phyloP scores from a whole-genome alignment of 129 eudicot genomes.

The Escallonia rubra region DNA sequence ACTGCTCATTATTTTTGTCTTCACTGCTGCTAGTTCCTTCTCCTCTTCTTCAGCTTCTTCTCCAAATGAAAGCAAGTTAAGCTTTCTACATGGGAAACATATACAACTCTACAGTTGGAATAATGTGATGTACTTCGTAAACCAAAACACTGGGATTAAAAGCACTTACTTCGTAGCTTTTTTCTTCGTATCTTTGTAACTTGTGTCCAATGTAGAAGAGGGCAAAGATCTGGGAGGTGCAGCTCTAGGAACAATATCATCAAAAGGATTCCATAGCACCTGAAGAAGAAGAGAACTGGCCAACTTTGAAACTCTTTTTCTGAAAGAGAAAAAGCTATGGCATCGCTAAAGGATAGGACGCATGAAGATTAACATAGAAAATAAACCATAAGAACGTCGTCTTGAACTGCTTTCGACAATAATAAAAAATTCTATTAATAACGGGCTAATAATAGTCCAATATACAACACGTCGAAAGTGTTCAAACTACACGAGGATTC shows the following conservation, averaged over 20 bases:
- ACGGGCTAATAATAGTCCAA: neutral
- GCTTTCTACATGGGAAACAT: constrained; percentile 40
- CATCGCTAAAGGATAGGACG: neutral
- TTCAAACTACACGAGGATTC: no score
- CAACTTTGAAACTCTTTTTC: constrained; percentile 2
- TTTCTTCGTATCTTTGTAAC: constrained; percentile 52
- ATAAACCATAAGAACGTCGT: neutral
- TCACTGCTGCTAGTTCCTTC: constrained; percentile 63
- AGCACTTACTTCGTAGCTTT: constrained; percentile 68
- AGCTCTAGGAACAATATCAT: constrained; percentile 80
- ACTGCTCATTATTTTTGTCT: constrained; percentile 71
- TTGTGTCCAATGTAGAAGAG: constrained; percentile 33
- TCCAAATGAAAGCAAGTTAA: constrained; percentile 90
- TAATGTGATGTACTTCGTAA: no score
- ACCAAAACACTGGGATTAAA: neutral
- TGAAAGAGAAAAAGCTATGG: neutral
- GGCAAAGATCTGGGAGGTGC: constrained; percentile 45
- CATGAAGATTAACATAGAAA: neutral
- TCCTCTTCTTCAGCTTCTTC: constrained; percentile 99
- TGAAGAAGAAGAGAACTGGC: constrained; percentile 19
- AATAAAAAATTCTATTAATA: neutral
- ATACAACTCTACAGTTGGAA: neutral
- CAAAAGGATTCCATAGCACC: constrained; percentile 96
- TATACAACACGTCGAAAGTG: no score
- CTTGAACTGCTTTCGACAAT: neutral